Conservation (phyloP, 208 protist species). For the Lotmaria passim region DNA sequence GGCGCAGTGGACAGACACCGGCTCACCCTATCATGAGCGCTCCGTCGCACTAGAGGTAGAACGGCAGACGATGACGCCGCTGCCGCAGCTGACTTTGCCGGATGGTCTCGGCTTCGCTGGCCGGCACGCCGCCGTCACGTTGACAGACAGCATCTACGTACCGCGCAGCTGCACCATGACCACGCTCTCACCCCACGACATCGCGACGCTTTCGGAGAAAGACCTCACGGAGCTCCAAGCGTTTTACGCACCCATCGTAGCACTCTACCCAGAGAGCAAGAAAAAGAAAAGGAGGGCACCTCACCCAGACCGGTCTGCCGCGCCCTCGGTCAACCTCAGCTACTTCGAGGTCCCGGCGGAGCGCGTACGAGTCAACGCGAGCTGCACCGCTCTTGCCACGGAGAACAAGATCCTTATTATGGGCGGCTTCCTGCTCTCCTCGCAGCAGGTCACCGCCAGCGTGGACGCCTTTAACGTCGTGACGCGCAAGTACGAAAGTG, state of each 20-base stretch:
- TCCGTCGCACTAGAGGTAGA: constrained; percentile 25
- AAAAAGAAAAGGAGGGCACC: constrained; percentile 14
- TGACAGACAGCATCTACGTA: constrained; percentile 40
- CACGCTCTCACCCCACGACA: constrained; percentile 16
- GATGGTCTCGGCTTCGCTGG: constrained; percentile 28
- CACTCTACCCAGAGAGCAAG: constrained; percentile 28
- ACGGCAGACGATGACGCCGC: constrained; percentile 1
- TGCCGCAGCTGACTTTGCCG: constrained; percentile 23
- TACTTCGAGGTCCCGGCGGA: constrained; percentile 29
- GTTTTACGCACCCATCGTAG: constrained; percentile 25
- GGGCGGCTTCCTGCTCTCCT: constrained; percentile 34
- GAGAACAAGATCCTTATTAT: constrained; percentile 37
- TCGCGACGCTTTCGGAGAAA: constrained; percentile 5
- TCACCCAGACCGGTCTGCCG: not conserved
- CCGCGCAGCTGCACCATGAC: constrained; percentile 38
- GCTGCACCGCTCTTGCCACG: constrained; percentile 29
- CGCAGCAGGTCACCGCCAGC: constrained; percentile 29
- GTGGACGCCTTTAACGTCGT: constrained; percentile 45
- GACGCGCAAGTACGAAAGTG: constrained; percentile 37
- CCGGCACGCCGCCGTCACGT: constrained; percentile 35
- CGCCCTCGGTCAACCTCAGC: constrained; percentile 20
- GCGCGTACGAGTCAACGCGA: constrained; percentile 38
- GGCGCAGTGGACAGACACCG: not conserved
- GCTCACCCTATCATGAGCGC: constrained; percentile 32
- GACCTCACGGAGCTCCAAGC: constrained; percentile 10